Conservation (phyloP, 2,329 filamentous ascomycete genomes). For the Cytospora paraplurivora region DNA sequence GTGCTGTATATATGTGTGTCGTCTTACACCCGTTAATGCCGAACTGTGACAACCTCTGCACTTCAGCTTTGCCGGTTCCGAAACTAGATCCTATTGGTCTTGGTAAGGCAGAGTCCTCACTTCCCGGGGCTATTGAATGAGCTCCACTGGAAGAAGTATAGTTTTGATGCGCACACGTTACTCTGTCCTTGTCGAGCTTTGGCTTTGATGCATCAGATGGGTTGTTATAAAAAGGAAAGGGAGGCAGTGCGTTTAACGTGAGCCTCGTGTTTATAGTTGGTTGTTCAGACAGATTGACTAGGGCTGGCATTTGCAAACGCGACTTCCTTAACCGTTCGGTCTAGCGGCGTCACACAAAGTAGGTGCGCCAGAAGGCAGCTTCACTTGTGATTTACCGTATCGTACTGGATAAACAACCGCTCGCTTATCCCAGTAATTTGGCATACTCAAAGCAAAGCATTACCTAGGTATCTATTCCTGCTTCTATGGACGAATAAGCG, state of each 20-base stretch:
- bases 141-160: neutral
- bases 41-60: neutral
- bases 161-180: neutral
- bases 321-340: neutral
- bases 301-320: conserved; percentile 1
- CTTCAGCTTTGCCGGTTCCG: no score
- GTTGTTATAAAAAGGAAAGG: neutral
- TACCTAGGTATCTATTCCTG: neutral
- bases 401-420: neutral
- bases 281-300: neutral
- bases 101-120: neutral
- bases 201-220: neutral
- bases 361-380: neutral
- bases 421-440: neutral
- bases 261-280: neutral
- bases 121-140: neutral
- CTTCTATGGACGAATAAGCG: neutral
- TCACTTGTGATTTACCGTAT: neutral
- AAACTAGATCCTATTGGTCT: no score
- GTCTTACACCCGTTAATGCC: no score
- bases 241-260: neutral
- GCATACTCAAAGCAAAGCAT: no score
- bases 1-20: no score
- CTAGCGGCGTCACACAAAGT: neutral
- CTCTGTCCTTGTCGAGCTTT: no score